Evolutionary conservation across 768 basidiomycete genomes (phyloP).

Genomic region (Boletus subcaerulescens): DNA sequence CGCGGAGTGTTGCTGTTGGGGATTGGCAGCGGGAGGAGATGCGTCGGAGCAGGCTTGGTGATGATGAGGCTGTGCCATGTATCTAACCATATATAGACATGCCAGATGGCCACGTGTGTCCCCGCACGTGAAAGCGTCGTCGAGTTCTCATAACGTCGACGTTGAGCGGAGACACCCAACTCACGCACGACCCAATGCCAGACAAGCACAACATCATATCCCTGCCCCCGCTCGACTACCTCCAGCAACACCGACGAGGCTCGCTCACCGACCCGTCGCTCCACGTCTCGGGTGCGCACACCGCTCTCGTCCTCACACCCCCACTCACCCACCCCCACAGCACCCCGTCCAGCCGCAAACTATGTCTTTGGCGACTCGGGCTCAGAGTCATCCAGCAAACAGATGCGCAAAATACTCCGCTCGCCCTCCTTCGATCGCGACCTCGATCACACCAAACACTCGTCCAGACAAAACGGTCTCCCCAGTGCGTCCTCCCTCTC

Average conservation of each 20-base stretch:
- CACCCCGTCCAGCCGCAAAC: conserved; percentile 60
- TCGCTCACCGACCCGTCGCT: conserved; percentile 83
- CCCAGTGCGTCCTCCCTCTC: conserved; percentile 22
- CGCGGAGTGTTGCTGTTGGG: conserved; percentile 40
- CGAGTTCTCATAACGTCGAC: conserved; percentile 29
- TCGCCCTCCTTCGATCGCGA: conserved; percentile 52
- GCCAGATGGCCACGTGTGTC: conserved; percentile 25
- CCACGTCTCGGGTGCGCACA: conserved; percentile 42
- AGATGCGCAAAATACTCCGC: conserved; percentile 57
- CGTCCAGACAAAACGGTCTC: conserved; percentile 17
- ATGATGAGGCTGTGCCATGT: no score
- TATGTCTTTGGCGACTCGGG: conserved; percentile 64
- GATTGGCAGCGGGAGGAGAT: conserved; percentile 32
- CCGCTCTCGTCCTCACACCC: conserved; percentile 5
- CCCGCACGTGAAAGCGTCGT: conserved; percentile 15
- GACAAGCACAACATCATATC: conserved; percentile 42
- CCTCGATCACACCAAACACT: conserved; percentile 22
- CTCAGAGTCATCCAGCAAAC: conserved; percentile 36
- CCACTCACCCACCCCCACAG: conserved; percentile 21
- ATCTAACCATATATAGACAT: conserved; percentile 3
- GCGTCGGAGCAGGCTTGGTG: conserved; percentile 13
- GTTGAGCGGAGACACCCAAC: no score
- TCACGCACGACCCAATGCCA: neutral
- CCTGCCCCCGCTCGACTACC: conserved; percentile 72
- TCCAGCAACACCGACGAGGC: conserved; percentile 78